Conservation (phyloP, 2,329 filamentous ascomycete species). For the Cladophialophora chaetospira region DNA sequence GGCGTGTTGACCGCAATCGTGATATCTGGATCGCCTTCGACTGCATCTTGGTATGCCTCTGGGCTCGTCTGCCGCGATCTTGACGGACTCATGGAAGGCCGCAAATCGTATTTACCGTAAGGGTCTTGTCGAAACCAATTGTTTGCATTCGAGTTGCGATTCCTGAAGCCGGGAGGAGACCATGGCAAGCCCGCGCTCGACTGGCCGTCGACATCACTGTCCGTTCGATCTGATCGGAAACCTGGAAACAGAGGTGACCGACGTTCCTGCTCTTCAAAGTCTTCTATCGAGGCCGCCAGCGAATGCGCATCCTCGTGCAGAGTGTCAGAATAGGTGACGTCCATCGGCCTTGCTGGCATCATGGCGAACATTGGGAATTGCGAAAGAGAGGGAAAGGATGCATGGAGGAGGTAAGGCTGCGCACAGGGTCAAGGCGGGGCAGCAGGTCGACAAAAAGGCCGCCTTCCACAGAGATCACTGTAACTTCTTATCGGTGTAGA, state of each 20-base stretch:
- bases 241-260: slow-evolving; percentile 58
- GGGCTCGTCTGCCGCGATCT: slow-evolving; percentile 61
- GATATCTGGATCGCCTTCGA: slow-evolving; percentile 52
- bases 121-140: slow-evolving; percentile 56
- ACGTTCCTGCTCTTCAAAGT: slow-evolving; percentile 60
- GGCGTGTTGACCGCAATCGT: slow-evolving; percentile 60
- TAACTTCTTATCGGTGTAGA: neutral
- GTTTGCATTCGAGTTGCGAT: slow-evolving; percentile 50
- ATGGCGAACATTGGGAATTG: slow-evolving; percentile 38
- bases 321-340: slow-evolving; percentile 54
- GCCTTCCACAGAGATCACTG: slow-evolving; percentile 9
- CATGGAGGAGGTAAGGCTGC: slow-evolving; percentile 23
- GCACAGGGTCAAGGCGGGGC: slow-evolving; percentile 22
- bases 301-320: slow-evolving; percentile 45
- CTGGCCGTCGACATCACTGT: slow-evolving; percentile 48
- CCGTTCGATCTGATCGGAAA: slow-evolving; percentile 56
- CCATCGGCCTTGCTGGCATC: slow-evolving; percentile 46
- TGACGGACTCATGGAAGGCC: slow-evolving; percentile 50
- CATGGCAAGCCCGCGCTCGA: slow-evolving; percentile 53
- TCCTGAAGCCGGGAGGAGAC: slow-evolving; percentile 65
- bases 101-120: slow-evolving; percentile 49
- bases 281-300: slow-evolving; percentile 61
- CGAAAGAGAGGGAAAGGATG: slow-evolving; percentile 7
- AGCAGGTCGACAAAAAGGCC: slow-evolving; percentile 25
- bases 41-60: slow-evolving; percentile 58